These are phyloP conservation scores for Byssoonygena ceratinophila DNA, from an alignment of 2,329 filamentous ascomycete genomes.

Conservation along the genomic window DNA sequence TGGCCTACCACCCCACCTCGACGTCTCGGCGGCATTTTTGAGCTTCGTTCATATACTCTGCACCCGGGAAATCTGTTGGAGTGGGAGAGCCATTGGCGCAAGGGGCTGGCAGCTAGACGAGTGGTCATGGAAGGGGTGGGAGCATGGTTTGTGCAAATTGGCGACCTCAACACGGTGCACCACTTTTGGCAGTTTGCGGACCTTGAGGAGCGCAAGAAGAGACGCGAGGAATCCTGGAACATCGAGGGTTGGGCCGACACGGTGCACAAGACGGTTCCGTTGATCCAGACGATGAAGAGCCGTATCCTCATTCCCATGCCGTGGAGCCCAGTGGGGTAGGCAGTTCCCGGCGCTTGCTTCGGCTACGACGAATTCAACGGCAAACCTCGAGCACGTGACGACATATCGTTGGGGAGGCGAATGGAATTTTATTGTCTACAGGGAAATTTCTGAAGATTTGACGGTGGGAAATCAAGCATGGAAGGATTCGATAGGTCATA, in stretches of 20 bases:
- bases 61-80: conserved; percentile 92
- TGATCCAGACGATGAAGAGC: conserved; percentile 95
- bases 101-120: conserved; percentile 75
- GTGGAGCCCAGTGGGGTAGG: conserved; percentile 81
- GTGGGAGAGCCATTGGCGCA: conserved; percentile 97
- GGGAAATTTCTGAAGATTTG: not conserved
- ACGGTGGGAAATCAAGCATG: not conserved
- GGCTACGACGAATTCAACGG: not conserved
- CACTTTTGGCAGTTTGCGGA: conserved; percentile 98
- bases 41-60: conserved; percentile 90
- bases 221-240: conserved; percentile 89
- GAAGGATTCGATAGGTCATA: not conserved
- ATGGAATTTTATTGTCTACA: not conserved
- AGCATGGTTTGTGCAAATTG: conserved; percentile 98
- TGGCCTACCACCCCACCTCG: conserved; percentile 93
- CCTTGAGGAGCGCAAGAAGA: conserved; percentile 79
- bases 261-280: conserved; percentile 93
- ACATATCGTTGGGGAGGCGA: not conserved
- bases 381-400: conserved; percentile 1
- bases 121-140: conserved; percentile 98
- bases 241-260: conserved; percentile 94
- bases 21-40: conserved; percentile 82
- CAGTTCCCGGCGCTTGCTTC: not conserved
- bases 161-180: conserved; percentile 93
- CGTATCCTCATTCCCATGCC: conserved; percentile 87